Base-by-base conservation (phyloP, 2,329 filamentous ascomycete species). In the Botrytis aclada region DNA sequence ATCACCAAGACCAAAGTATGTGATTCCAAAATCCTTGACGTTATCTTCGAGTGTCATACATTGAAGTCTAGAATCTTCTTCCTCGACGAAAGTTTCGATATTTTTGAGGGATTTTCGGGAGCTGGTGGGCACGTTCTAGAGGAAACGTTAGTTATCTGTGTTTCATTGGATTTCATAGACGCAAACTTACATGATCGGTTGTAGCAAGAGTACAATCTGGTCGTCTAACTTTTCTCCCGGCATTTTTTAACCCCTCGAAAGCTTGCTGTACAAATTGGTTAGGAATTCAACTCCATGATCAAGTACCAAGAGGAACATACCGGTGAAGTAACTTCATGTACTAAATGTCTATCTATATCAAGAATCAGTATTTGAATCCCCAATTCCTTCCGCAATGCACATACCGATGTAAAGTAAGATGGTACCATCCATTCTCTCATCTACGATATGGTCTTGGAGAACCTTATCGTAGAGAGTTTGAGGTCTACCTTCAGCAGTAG, bases 281-380 rank as follows among this genome's bases (percentile, higher is more conserved):
- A 70, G 74, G 67, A 56, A 73, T 61, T 74, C 51, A 70, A 65
- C 58, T 47, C 12, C 0, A 54, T 54, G 20, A 62, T 18, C 12
- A 16, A 47, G 16, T 20, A 67, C 66, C 51, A 10, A 20, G 22
- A 41, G 65, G 39, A 75, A 83, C 91, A 81, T 88, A 94, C 92
- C 76, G 96, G 96, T 79, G 95, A 98, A 79, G 96, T 99, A 82
- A 99, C 96, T 87, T 99, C 96, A 83, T 99, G 96, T 75, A 98
- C 95, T 75, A 99, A 88, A 87, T 99, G 96, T 83, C 96, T 89
- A 84, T 97, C 94, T 95, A 79, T 73, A 73, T 63, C 65, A 58
- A 60, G 18, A 37, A 73, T 80, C 60, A 80, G 76, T 54, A 41
- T 5, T 29, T 32, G 25, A 9, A 56, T 43, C 34, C 9, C 9